Conservation (phyloP, 177 flowering plant genomes). For the Vitis hybrid region DNA sequence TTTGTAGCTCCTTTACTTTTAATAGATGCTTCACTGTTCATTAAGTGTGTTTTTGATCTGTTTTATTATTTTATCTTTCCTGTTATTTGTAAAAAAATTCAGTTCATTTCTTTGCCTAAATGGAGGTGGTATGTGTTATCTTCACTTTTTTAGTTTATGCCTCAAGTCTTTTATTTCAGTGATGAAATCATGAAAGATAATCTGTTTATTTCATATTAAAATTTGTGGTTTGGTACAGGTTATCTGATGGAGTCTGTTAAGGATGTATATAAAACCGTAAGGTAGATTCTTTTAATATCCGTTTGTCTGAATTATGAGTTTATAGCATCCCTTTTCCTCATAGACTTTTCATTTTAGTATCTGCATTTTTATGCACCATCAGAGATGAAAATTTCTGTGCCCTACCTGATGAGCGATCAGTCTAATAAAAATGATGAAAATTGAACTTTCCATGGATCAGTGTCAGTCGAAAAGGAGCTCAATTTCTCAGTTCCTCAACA, state of each 20-base stretch:
- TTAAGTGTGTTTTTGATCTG: too few relatives aligned
- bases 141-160: too few relatives aligned
- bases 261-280: slow-evolving; percentile 43
- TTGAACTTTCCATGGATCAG: slow-evolving; percentile 26
- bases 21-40: too few relatives aligned
- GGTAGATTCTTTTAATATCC: slow-evolving; percentile 27
- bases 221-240: slow-evolving; percentile 35
- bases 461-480: slow-evolving; percentile 42
- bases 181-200: background rate
- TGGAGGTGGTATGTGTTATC: background rate
- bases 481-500: slow-evolving; percentile 40
- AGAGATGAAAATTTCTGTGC: background rate
- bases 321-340: background rate
- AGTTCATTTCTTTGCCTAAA: background rate
- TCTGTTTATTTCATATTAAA: slow-evolving; percentile 1
- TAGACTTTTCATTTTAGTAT: background rate
- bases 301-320: background rate
- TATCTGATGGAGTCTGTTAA: slow-evolving; percentile 42
- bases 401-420: background rate
- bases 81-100: background rate
- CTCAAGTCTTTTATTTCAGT: background rate
- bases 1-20: too few relatives aligned
- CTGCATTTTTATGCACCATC: background rate
- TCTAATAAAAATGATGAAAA: background rate
- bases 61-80: background rate